phyloP scores from a whole-genome alignment of 495 filamentous ascomycete species.

The Penicillium paradoxum region DNA sequence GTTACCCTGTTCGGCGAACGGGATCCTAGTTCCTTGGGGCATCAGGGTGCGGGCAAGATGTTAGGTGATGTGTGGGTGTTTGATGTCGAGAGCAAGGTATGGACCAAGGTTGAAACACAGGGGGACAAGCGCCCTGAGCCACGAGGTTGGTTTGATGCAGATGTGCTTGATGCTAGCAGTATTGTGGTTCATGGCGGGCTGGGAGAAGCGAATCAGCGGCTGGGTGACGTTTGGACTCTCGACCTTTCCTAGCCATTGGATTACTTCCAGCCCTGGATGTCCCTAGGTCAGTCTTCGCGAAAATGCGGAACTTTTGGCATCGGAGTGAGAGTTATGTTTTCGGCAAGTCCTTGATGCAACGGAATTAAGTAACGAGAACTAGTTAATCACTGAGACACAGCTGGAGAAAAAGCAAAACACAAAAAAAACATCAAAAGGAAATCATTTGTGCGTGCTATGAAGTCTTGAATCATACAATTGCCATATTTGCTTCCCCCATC shows the following conservation, averaged over 20 bases:
- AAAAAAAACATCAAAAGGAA: conserved; percentile 3
- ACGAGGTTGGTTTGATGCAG: conserved; percentile 45
- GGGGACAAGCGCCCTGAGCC: conserved; percentile 40
- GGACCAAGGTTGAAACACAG: conserved; percentile 46
- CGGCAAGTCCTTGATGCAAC: conserved; percentile 24
- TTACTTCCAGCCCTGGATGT: no score
- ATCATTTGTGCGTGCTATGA: conserved; percentile 23
- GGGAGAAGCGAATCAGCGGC: conserved; percentile 39
- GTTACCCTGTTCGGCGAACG: conserved; percentile 64
- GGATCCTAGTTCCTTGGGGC: conserved; percentile 54
- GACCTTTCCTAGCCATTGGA: neutral
- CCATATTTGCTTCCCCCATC: conserved; percentile 13
- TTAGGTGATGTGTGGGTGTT: conserved; percentile 70
- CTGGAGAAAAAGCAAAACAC: conserved; percentile 14
- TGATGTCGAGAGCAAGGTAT: conserved; percentile 51
- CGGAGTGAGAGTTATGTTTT: conserved; percentile 7
- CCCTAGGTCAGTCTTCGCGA: no score
- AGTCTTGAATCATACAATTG: conserved; percentile 22
- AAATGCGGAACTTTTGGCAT: no score
- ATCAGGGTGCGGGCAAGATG: conserved; percentile 65
- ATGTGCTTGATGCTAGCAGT: conserved; percentile 22
- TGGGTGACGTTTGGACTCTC: conserved; percentile 45
- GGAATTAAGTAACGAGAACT: conserved; percentile 11
- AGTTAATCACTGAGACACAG: conserved; percentile 36
- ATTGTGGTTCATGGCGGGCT: conserved; percentile 47